Conservation (phyloP, 2,329 filamentous ascomycete genomes). For the Botrytis paeoniae region DNA sequence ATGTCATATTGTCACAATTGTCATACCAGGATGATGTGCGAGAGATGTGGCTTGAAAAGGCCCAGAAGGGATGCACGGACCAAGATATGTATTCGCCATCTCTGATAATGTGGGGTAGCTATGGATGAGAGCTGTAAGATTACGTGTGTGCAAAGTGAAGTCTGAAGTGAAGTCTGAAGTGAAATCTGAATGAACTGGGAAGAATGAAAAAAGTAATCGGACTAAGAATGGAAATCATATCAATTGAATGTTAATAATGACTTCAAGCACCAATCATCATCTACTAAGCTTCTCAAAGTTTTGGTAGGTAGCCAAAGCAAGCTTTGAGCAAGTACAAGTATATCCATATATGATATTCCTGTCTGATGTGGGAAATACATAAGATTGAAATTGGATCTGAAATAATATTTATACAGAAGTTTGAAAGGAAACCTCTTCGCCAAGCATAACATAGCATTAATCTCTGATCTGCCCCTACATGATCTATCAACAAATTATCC, state of each 20-base stretch:
- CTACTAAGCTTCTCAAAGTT: not conserved
- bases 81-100: not conserved
- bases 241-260: not conserved
- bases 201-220: too few species aligned
- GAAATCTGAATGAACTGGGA: not conserved
- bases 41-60: constrained; percentile 7
- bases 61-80: not conserved
- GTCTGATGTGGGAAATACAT: too few species aligned
- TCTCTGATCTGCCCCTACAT: not conserved
- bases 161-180: not conserved
- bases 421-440: not conserved
- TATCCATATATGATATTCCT: not conserved
- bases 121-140: constrained; percentile 7
- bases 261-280: not conserved
- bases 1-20: constrained; percentile 10
- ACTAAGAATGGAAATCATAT: too few species aligned
- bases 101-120: not conserved
- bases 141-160: not conserved
- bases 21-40: not conserved
- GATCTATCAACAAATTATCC: not conserved
- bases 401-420: not conserved
- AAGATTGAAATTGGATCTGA: not conserved
- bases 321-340: too few species aligned
- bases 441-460: not conserved
- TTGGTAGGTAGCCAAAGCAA: too few species aligned